Conservation (phyloP, 805 yeast genomes). For the Candida manassasensis region DNA sequence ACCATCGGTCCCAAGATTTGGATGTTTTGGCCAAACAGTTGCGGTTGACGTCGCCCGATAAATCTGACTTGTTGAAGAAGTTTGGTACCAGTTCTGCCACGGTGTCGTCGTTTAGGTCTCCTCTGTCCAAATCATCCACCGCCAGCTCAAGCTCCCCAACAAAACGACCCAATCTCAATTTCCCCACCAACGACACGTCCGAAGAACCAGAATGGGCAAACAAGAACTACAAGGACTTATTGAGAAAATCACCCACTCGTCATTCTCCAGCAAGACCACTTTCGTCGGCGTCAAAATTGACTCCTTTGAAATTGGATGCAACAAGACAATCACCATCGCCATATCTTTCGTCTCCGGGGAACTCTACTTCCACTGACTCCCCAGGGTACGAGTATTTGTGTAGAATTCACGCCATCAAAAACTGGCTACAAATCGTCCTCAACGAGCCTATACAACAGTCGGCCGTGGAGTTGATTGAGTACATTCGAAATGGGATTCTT, state of each 20-base stretch:
- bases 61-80: constrained; percentile 25
- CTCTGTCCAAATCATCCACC: constrained; percentile 16
- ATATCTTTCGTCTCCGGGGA: constrained; percentile 25
- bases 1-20: constrained; percentile 19
- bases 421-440: constrained; percentile 68
- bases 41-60: constrained; percentile 22
- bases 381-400: constrained; percentile 71
- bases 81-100: constrained; percentile 41
- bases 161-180: constrained; percentile 13
- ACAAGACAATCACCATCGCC: constrained; percentile 14
- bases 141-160: constrained; percentile 9
- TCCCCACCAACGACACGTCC: constrained; percentile 5
- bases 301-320: constrained; percentile 10
- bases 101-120: constrained; percentile 36
- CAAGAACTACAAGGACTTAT: constrained; percentile 15
- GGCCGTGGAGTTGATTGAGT: constrained; percentile 56
- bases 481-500: constrained; percentile 77
- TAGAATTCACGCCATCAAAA: constrained; percentile 74
- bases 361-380: constrained; percentile 24
- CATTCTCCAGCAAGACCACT: constrained; percentile 5
- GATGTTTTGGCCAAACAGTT: constrained; percentile 37
- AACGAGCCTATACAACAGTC: constrained; percentile 51
- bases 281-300: constrained; percentile 4
- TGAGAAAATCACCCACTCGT: constrained; percentile 13
- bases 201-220: constrained; percentile 21